A percentile compares a stretch with the other conserved stretches of the same genome.
Evolutionary conservation across 2,329 filamentous ascomycete species (phyloP).

Genomic region (Davidsoniella eucalypti): DNA sequence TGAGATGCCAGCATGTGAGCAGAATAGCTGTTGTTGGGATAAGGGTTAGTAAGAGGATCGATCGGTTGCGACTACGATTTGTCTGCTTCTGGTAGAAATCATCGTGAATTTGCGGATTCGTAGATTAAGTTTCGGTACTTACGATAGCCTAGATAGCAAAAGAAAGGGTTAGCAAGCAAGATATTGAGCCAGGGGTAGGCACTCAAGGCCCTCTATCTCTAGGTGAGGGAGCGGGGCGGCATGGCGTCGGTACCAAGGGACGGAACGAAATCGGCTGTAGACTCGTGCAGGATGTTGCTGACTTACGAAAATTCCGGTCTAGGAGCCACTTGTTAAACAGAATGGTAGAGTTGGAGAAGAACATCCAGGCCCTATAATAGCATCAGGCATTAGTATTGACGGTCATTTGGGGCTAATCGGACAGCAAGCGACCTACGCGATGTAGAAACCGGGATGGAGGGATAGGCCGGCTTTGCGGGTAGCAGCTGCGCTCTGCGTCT

Average conservation of each 20-base stretch:
- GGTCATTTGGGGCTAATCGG: not conserved
- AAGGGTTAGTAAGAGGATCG: not conserved
- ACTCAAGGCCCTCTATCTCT: not conserved
- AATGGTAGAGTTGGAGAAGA: conserved; percentile 71
- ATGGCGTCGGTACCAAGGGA: not conserved
- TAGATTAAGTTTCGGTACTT: conserved; percentile 13
- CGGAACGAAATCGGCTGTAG: not conserved
- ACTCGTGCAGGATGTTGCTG: not conserved
- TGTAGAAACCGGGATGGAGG: conserved; percentile 19
- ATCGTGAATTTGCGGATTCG: not conserved
- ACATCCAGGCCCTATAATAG: conserved; percentile 50
- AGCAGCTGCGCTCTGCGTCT: conserved; percentile 13
- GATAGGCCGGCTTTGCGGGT: conserved; percentile 12
- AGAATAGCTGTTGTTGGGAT: conserved; percentile 28
- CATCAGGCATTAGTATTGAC: conserved; percentile 1
- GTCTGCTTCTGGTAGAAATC: not conserved
- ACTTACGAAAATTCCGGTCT: conserved; percentile 41
- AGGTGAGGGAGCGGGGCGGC: too few relatives aligned
- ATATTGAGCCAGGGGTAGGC: not conserved
- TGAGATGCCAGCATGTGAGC: conserved; percentile 51
- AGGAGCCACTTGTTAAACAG: conserved; percentile 89
- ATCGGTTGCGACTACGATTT: not conserved
- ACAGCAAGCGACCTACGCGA: conserved; percentile 18
- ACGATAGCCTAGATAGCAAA: conserved; percentile 20
- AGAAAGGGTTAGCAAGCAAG: not conserved